Conservation (phyloP, 2,329 filamentous ascomycete species). For the Cordyceps javanica region DNA sequence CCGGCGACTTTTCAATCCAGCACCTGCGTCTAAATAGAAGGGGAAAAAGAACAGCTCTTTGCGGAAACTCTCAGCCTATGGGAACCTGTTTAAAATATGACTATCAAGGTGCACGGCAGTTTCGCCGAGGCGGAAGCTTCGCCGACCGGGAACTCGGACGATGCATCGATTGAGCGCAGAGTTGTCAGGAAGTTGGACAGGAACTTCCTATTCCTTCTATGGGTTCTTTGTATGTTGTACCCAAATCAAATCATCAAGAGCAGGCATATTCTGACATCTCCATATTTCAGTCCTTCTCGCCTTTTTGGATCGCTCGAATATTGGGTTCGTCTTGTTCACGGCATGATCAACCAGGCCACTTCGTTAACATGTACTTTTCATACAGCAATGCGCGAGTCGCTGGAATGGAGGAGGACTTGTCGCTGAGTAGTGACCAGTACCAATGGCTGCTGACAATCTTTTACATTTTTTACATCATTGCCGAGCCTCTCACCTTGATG, state of each 20-base stretch:
- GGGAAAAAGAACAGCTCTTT: background rate
- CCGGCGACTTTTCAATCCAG: background rate
- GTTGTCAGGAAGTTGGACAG: conserved; percentile 7
- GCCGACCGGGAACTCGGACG: background rate
- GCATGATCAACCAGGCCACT: background rate
- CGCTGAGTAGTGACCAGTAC: conserved; percentile 18
- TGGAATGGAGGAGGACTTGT: conserved; percentile 18
- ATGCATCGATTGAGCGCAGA: background rate
- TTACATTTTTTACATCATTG: conserved; percentile 21
- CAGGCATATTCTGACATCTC: background rate
- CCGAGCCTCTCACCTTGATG: conserved; percentile 20
- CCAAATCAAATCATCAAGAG: background rate
- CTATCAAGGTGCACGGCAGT: background rate
- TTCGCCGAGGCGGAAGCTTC: background rate
- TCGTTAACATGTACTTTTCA: background rate
- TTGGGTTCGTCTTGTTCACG: conserved; percentile 1
- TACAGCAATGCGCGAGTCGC: conserved; percentile 20
- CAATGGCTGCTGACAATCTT: conserved; percentile 22
- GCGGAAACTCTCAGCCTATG: background rate
- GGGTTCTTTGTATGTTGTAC: conserved; percentile 1
- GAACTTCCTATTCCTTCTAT: conserved; percentile 6
- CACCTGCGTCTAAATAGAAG: background rate
- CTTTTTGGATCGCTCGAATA: conserved; percentile 11
- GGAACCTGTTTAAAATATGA: background rate
- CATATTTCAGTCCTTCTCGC: background rate